phyloP scores from a whole-genome alignment of 192 early-diverging fungal species.

The Podochytrium sp. region DNA sequence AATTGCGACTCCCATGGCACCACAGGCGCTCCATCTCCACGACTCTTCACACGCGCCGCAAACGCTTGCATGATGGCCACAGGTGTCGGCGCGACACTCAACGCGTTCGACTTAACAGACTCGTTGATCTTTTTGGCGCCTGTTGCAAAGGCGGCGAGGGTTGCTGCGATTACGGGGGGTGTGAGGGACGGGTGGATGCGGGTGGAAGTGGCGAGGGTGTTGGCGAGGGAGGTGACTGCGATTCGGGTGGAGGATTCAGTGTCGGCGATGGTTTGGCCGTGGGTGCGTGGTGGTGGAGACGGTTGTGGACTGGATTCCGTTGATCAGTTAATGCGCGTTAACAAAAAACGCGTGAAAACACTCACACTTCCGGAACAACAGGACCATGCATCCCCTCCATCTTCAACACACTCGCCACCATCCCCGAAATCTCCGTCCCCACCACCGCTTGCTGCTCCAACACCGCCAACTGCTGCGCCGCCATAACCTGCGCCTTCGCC shows the following conservation, averaged over 20 bases:
- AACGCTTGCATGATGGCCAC: conserved; percentile 15
- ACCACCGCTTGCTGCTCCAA: no score
- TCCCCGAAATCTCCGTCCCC: no score
- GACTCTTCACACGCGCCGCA: conserved; percentile 6
- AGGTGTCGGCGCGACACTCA: neutral
- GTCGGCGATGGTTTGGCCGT: neutral
- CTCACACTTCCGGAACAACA: no score
- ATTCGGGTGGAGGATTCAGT: conserved; percentile 14
- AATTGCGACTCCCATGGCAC: no score
- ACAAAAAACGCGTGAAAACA: no score
- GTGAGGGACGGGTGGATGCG: neutral
- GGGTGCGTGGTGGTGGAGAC: no score
- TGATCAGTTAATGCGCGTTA: no score
- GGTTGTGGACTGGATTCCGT: no score
- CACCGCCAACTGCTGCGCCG: neutral
- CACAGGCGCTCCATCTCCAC: neutral
- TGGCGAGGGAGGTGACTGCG: conserved; percentile 18
- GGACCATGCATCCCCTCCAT: no score
- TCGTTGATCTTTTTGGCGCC: conserved; percentile 33
- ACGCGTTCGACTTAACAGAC: neutral
- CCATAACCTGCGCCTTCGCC: neutral
- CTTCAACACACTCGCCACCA: no score
- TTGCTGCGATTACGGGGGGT: conserved; percentile 14
- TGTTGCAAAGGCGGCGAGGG: conserved; percentile 19
- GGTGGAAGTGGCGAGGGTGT: conserved; percentile 12